Base-by-base conservation (phyloP, 345 rosid genomes). In the Citrus trifoliata region DNA sequence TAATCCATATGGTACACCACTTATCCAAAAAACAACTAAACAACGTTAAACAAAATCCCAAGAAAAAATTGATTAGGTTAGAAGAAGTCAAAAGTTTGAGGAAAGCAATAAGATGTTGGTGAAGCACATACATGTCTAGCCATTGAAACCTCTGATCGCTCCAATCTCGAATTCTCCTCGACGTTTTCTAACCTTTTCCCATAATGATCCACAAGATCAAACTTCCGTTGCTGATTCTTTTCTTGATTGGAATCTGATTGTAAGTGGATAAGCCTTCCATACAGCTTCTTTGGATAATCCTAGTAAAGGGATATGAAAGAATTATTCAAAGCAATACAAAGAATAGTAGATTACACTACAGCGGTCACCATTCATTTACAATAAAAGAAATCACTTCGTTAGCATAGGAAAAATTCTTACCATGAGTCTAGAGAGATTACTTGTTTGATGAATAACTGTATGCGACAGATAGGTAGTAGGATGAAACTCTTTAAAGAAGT, bases 391-490 rank as follows among this genome's bases (percentile, higher is more conserved):
- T 74, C 37, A 18, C 48, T 74, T 27, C 37, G 22, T 42, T 63
- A 10, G 28, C 56, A 55, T 21, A 70, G 33, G 28, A 68, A 40
- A 70, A 73, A 42, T 48, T 65, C 96, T 84, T 92, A 95, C 99
- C 78, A 89, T 82, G 66, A 95, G 89, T 79, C 85, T 81, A 53
- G 78, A 89, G 10, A 95, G 84, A 80, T 92, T 93, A 84, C 86
- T 93, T 70, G 96, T 91, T 63, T 92, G 88, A 76, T 77, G 98
- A 82, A 95, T 81, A 73, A 95, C 96, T 83, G 85, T 71, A 78
- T 93, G 93, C 13, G 96, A 95, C 62, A 92, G 84, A 86, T 95
- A 93, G 42, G 98, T 92, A 66, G 93, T 81, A 66, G 85, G 87
- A 82, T 95, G 88, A 69, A 81, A 88, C 82, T 92, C 95, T 78